These are phyloP conservation scores for Cutaneotrichosporon sp. DNA, from an alignment of 1,284 basidiomycete genomes.

Conservation along the genomic window DNA sequence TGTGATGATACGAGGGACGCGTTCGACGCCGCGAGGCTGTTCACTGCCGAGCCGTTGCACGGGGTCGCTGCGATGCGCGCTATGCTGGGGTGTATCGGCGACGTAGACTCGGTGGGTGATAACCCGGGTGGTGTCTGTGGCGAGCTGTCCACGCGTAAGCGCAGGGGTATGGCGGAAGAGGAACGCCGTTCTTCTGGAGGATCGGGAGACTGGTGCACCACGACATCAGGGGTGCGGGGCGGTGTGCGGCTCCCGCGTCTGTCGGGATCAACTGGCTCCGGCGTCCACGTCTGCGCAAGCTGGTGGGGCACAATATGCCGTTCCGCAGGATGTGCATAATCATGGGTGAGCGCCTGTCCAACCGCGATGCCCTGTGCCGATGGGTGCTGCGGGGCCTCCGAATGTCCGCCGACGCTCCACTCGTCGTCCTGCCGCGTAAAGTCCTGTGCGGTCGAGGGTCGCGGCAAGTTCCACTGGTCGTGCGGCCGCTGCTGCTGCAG, in stretches of 20 bases:
- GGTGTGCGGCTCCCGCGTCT: background rate
- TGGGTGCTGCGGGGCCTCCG: background rate
- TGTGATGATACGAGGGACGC: slow-evolving; percentile 28
- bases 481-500: background rate
- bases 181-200: background rate
- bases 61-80: slow-evolving; percentile 12
- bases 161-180: background rate
- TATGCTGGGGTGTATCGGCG: slow-evolving; percentile 22
- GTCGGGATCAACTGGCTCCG: background rate
- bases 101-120: slow-evolving; percentile 11
- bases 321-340: background rate
- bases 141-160: background rate
- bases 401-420: slow-evolving; percentile 8
- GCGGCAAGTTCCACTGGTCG: background rate
- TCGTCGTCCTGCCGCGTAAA: slow-evolving; percentile 10
- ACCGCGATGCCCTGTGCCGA: background rate
- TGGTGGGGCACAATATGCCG: background rate
- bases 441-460: slow-evolving; percentile 1
- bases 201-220: background rate
- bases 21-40: slow-evolving; percentile 13
- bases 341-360: slow-evolving; percentile 5
- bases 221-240: background rate
- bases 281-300: slow-evolving; percentile 1
- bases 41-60: slow-evolving; percentile 8
- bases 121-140: background rate